Evolutionary conservation across 176 grass and related monocot species (phyloP).

Genomic region (Dactylis glomerata): DNA sequence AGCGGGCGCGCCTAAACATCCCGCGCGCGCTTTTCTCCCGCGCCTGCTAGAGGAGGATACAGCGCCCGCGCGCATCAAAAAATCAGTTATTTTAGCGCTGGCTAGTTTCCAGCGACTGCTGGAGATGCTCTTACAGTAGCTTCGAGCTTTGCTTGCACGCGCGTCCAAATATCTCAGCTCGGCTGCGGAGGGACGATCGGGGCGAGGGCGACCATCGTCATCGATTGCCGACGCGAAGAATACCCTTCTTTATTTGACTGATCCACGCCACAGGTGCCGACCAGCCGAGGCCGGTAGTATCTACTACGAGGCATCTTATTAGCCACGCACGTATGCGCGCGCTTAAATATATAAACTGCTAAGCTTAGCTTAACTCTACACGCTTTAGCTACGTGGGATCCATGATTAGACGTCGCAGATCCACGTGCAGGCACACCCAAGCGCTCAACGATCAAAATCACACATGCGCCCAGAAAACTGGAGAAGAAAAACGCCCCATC

Average conservation of each 20-base stretch:
- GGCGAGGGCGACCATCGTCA: constrained; percentile 22
- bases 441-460: neutral
- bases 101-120: too few species aligned
- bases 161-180: neutral
- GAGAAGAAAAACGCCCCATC: neutral
- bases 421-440: neutral
- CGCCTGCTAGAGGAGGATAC: too few species aligned
- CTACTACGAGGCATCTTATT: neutral
- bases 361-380: neutral
- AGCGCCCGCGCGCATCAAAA: too few species aligned
- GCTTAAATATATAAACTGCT: neutral
- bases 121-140: neutral
- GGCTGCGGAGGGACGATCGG: neutral
- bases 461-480: neutral
- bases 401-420: neutral
- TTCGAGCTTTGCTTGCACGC: neutral
- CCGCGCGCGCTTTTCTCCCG: too few species aligned
- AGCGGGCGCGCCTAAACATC: too few species aligned
- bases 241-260: neutral
- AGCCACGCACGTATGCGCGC: neutral
- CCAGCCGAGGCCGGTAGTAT: neutral
- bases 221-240: neutral
- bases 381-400: neutral
- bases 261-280: neutral
- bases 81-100: too few species aligned